These are phyloP conservation scores for Coemansia sp. DNA, from an alignment of 192 early-diverging fungal genomes.

Conservation along the genomic window DNA sequence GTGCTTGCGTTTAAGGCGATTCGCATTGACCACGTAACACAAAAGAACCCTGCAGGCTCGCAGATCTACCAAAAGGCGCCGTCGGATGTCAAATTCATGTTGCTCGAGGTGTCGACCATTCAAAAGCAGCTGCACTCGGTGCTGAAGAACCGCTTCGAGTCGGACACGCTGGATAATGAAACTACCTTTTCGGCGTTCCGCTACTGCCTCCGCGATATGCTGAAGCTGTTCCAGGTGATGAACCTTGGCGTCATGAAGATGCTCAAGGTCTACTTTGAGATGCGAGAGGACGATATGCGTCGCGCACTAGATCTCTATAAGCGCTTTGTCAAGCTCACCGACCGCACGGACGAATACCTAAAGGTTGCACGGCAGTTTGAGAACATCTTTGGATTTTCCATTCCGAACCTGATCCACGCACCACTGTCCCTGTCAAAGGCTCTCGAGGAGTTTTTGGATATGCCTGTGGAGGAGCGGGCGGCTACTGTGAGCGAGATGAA, in stretches of 20 bases:
- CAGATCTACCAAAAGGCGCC: conserved; percentile 46
- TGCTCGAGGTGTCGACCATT: conserved; percentile 52
- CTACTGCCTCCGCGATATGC: conserved; percentile 52
- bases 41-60: conserved; percentile 38
- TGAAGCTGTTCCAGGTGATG: conserved; percentile 59
- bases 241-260: conserved; percentile 59
- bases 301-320: conserved; percentile 55
- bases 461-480: conserved; percentile 35
- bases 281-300: conserved; percentile 52
- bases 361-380: conserved; percentile 52
- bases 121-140: conserved; percentile 54
- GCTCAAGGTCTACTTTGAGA: conserved; percentile 57
- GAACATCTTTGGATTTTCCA: conserved; percentile 50
- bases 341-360: conserved; percentile 52
- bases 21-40: conserved; percentile 50
- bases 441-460: conserved; percentile 53
- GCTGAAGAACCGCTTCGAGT: conserved; percentile 54
- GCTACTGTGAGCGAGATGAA: conserved; percentile 31
- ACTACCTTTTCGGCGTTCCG: conserved; percentile 54
- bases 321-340: conserved; percentile 55
- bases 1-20: conserved; percentile 51
- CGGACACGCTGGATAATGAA: conserved; percentile 55
- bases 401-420: conserved; percentile 53
- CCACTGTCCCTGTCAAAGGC: conserved; percentile 54
- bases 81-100: conserved; percentile 43